A percentile compares a stretch with the other conserved stretches of the same genome.
Evolutionary conservation across 1,284 basidiomycete species (phyloP).

Genomic region (Moesziomyces antarcticus): DNA sequence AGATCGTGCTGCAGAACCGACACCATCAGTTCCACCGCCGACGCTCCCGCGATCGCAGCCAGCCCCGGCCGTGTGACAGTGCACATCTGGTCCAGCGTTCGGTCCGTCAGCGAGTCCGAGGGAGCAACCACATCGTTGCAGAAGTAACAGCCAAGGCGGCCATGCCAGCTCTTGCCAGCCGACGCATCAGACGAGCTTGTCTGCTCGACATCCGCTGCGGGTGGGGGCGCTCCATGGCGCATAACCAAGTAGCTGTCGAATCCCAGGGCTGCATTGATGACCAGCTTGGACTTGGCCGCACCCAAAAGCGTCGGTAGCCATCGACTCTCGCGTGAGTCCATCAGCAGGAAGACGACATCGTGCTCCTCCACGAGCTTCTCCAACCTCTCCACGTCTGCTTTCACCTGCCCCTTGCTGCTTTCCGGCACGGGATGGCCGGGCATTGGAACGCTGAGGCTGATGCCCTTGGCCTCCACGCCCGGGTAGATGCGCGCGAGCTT

Average conservation of each 20-base stretch:
- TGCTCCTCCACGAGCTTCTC: constrained; percentile 84
- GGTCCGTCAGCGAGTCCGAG: constrained; percentile 88
- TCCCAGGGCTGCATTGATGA: constrained; percentile 93
- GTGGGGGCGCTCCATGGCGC: constrained; percentile 83
- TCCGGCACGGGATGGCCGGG: constrained; percentile 88
- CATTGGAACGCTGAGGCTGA: constrained; percentile 89
- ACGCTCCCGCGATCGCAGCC: constrained; percentile 89
- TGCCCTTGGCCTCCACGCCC: constrained; percentile 82
- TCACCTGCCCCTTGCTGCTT: constrained; percentile 72
- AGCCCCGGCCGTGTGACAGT: constrained; percentile 97
- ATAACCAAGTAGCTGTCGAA: constrained; percentile 97
- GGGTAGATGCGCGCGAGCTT: constrained; percentile 88
- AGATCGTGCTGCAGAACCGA: constrained; percentile 82
- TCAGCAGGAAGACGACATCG: constrained; percentile 91
- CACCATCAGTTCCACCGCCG: constrained; percentile 89
- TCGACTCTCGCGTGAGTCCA: constrained; percentile 95
- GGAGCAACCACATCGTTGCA: constrained; percentile 99
- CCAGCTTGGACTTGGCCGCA: constrained; percentile 85
- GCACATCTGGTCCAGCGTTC: constrained; percentile 98
- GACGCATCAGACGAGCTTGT: constrained; percentile 1
- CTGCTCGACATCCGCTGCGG: not conserved
- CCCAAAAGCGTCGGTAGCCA: constrained; percentile 94
- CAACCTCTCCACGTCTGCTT: constrained; percentile 77
- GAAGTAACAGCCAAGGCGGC: constrained; percentile 84
- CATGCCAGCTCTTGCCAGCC: constrained; percentile 40